Evolutionary conservation across 2,329 filamentous ascomycete genomes (phyloP).

Genomic region (Colletotrichum spinosum): DNA sequence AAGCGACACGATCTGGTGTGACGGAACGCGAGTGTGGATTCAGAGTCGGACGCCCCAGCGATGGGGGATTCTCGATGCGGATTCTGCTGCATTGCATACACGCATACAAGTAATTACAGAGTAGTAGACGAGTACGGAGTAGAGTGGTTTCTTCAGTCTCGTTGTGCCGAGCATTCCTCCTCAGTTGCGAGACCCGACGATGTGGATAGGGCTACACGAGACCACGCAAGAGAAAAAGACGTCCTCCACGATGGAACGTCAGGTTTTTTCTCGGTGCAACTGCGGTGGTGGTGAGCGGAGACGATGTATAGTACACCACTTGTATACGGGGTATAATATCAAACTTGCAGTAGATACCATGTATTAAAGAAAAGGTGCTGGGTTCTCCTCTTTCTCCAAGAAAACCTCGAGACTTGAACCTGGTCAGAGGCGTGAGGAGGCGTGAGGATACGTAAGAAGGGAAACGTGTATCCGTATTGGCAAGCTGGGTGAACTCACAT

Average conservation of each 20-base stretch:
- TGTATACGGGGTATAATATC: too few species aligned
- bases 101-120: too few species aligned
- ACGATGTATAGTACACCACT: not conserved
- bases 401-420: not conserved
- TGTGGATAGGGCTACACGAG: conserved; percentile 24
- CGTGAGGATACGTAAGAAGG: too few species aligned
- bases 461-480: not conserved
- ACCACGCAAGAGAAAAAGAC: not conserved
- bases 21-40: not conserved
- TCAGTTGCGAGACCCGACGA: conserved; percentile 6
- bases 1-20: not conserved
- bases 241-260: conserved; percentile 5
- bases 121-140: too few species aligned
- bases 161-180: conserved; percentile 12
- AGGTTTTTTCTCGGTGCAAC: conserved; percentile 23
- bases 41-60: not conserved
- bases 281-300: conserved; percentile 19
- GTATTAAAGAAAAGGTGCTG: not conserved
- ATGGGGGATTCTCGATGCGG: conserved; percentile 6
- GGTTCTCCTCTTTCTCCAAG: conserved; percentile 31
- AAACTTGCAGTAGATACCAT: too few species aligned
- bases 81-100: not conserved
- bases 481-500: not conserved
- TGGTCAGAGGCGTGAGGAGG: too few species aligned
- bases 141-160: not conserved